Percentiles rank a stretch among this genome's conserved stretches.
Conservation (phyloP, 2,329 filamentous ascomycete genomes). For the Monascus ruber region DNA sequence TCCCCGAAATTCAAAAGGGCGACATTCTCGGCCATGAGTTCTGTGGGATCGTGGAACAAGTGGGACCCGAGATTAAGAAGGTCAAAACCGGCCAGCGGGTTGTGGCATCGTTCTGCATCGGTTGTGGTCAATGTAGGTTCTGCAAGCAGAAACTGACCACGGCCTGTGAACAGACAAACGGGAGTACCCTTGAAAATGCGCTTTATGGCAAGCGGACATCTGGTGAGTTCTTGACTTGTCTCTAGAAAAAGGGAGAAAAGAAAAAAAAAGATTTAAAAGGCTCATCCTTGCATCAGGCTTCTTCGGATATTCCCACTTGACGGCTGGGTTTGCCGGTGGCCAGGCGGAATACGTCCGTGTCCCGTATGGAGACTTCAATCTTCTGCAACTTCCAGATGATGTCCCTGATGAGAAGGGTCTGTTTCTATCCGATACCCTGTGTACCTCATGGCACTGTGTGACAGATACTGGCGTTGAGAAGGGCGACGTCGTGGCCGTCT, state of each 20-base stretch:
- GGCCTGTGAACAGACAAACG: conserved; percentile 69
- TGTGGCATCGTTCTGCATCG: conserved; percentile 79
- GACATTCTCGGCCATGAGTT: conserved; percentile 56
- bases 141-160: conserved; percentile 69
- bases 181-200: conserved; percentile 56
- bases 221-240: conserved; percentile 33
- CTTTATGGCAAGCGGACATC: conserved; percentile 72
- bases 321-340: conserved; percentile 75
- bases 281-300: conserved; percentile 33
- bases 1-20: conserved; percentile 50
- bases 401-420: conserved; percentile 78
- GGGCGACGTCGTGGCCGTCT: conserved; percentile 68
- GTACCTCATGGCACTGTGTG: conserved; percentile 70
- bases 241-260: neutral
- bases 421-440: conserved; percentile 69
- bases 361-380: conserved; percentile 67
- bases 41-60: conserved; percentile 40
- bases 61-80: conserved; percentile 45
- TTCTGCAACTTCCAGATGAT: conserved; percentile 64
- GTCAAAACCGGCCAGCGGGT: conserved; percentile 55
- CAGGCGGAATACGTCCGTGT: conserved; percentile 82
- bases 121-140: conserved; percentile 55
- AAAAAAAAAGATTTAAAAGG: neutral
- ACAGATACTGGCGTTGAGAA: conserved; percentile 73
- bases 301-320: conserved; percentile 64